A percentile compares a stretch with the other conserved stretches of the same genome.
phyloP scores from a whole-genome alignment of 768 basidiomycete genomes.

The Agaricus subrufescens region DNA sequence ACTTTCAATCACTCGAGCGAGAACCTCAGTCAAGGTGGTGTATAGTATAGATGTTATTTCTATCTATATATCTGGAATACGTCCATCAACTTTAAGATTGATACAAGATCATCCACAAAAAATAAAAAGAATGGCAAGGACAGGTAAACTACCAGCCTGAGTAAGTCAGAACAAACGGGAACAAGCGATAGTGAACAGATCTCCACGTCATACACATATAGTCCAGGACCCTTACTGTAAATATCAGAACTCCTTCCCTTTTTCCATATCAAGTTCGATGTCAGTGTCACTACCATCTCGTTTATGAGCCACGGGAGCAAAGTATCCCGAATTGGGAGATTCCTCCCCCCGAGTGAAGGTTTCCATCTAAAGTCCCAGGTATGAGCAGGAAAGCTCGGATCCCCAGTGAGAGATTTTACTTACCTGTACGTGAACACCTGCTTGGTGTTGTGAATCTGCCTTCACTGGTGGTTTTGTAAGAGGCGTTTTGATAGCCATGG shows the following conservation, averaged over 20 bases:
- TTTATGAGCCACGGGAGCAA: slow-evolving; percentile 2
- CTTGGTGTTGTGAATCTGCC: slow-evolving; percentile 8
- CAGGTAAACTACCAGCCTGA: too few species aligned
- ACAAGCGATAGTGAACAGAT: background rate
- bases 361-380: slow-evolving; percentile 33
- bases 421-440: slow-evolving; percentile 46
- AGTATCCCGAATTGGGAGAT: background rate
- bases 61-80: too few species aligned
- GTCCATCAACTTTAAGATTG: too few species aligned
- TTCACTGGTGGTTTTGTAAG: background rate
- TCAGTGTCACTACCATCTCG: slow-evolving; percentile 25
- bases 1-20: too few species aligned
- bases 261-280: slow-evolving; percentile 25
- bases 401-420: slow-evolving; percentile 1
- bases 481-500: background rate
- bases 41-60: too few species aligned
- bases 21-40: too few species aligned
- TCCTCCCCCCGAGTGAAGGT: slow-evolving; percentile 40
- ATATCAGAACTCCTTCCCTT: background rate
- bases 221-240: background rate
- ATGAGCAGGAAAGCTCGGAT: background rate
- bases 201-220: background rate
- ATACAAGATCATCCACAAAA: too few species aligned
- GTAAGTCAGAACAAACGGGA: background rate
- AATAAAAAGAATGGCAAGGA: too few species aligned